phyloP scores from a whole-genome alignment of 148 eudicot genomes.

The Amaranthus cruentus region DNA sequence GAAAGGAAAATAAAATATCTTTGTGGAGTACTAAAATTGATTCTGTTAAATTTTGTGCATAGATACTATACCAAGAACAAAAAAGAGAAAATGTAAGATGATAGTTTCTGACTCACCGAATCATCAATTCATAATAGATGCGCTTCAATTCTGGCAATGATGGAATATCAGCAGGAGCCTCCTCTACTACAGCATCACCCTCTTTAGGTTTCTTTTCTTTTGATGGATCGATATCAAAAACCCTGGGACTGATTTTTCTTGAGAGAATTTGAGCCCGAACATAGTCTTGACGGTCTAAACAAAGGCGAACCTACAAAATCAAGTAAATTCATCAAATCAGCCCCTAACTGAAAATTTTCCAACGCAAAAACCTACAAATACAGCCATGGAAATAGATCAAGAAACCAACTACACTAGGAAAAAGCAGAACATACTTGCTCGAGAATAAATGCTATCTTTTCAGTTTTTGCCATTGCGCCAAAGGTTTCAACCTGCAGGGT shows the following conservation, averaged over 20 bases:
- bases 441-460: slow-evolving; percentile 89
- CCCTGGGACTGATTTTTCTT: slow-evolving; percentile 83
- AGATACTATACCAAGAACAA: not conserved
- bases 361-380: not conserved
- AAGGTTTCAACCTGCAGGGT: slow-evolving; percentile 81
- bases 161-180: slow-evolving; percentile 80
- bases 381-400: not conserved
- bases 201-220: slow-evolving; percentile 86
- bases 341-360: not conserved
- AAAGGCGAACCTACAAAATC: slow-evolving; percentile 68
- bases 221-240: slow-evolving; percentile 70
- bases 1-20: not conserved
- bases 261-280: slow-evolving; percentile 96
- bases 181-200: slow-evolving; percentile 72
- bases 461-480: slow-evolving; percentile 98
- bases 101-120: slow-evolving; percentile 42
- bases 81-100: not conserved
- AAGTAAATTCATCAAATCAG: slow-evolving; percentile 3
- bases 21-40: not conserved
- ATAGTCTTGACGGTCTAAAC: slow-evolving; percentile 84
- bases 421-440: slow-evolving; percentile 64
- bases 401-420: not conserved
- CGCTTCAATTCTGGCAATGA: slow-evolving; percentile 64
- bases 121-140: slow-evolving; percentile 74
- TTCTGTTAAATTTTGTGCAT: not conserved